phyloP scores from a whole-genome alignment of 2,329 filamentous ascomycete genomes.

The Oidium heveae region DNA sequence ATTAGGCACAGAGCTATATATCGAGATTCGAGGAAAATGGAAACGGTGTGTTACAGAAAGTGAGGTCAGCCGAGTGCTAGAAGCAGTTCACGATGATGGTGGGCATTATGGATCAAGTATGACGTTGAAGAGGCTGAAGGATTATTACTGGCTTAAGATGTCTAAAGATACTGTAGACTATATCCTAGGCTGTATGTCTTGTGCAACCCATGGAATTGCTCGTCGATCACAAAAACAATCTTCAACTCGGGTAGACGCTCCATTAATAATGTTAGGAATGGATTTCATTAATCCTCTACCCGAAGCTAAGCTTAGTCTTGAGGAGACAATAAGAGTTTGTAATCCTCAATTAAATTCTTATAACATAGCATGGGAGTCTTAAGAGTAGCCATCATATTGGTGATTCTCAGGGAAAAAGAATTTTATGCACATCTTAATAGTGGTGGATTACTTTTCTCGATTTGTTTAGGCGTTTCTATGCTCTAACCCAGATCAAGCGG shows the following conservation, averaged over 20 bases:
- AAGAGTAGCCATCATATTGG: not conserved
- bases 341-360: not conserved
- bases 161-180: no score
- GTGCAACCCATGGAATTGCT: not conserved
- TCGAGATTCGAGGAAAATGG: not conserved
- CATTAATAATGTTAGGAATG: not conserved
- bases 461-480: not conserved
- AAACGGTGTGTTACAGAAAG: not conserved
- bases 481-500: not conserved
- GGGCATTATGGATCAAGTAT: not conserved
- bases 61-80: not conserved
- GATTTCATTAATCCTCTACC: not conserved
- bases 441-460: no score
- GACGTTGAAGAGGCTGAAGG: no score
- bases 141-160: no score
- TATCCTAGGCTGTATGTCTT: slow-evolving; percentile 1
- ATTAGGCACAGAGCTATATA: not conserved
- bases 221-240: not conserved
- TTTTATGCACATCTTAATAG: not conserved
- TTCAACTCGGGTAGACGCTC: not conserved
- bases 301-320: not conserved
- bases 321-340: not conserved
- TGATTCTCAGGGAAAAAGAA: not conserved
- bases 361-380: not conserved
- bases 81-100: not conserved